phyloP scores from a whole-genome alignment of 2,329 filamentous ascomycete species.

The Microsporum audouinii region DNA sequence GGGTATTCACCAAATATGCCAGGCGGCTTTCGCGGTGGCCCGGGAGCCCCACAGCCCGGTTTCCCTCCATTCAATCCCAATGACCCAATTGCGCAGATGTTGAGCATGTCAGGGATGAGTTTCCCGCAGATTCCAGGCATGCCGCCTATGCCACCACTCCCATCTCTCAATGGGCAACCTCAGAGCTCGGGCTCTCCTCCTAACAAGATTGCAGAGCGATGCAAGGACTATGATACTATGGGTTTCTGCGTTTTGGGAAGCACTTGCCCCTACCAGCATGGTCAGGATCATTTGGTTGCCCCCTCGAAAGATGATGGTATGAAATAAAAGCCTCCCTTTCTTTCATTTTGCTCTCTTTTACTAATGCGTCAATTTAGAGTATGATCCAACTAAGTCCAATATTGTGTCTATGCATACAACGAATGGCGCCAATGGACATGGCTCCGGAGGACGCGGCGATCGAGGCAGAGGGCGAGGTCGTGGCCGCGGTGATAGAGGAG shows the following conservation, averaged over 20 bases:
- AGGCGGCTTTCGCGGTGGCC: conserved; percentile 18
- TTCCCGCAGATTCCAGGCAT: conserved; percentile 40
- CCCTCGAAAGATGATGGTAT: conserved; percentile 30
- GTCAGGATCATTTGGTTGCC: conserved; percentile 34
- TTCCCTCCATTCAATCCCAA: conserved; percentile 45
- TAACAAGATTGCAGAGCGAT: conserved; percentile 33
- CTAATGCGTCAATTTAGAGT: conserved; percentile 29
- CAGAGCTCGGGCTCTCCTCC: conserved; percentile 20
- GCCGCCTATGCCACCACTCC: conserved; percentile 23
- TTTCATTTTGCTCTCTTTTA: background rate
- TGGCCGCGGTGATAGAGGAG: conserved; percentile 34
- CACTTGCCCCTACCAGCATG: conserved; percentile 49
- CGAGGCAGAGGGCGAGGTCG: conserved; percentile 25
- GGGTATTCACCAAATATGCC: conserved; percentile 11
- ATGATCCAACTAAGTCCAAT: conserved; percentile 43
- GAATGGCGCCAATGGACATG: conserved; percentile 16
- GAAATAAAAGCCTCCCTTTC: background rate
- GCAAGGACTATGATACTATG: conserved; percentile 47
- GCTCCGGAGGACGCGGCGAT: conserved; percentile 11
- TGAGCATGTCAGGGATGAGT: conserved; percentile 43
- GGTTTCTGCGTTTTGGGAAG: conserved; percentile 47
- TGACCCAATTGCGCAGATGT: conserved; percentile 44
- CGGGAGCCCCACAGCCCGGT: conserved; percentile 31
- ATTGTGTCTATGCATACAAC: conserved; percentile 26
- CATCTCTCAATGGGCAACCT: conserved; percentile 10